Evolutionary conservation across 495 filamentous ascomycete species (phyloP).

Genomic region (Chaetomium fimeti): DNA sequence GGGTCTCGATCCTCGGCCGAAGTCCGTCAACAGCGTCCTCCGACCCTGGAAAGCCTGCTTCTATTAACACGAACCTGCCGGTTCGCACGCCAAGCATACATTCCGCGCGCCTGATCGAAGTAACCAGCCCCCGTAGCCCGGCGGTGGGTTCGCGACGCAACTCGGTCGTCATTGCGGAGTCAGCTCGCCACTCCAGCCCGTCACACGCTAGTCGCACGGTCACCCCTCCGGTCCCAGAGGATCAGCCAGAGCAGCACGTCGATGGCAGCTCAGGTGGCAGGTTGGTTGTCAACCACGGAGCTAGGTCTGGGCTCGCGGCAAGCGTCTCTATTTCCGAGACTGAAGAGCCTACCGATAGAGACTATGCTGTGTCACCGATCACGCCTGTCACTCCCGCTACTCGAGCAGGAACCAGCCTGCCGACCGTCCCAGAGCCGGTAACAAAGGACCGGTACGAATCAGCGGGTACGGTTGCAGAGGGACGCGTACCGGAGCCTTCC

Average conservation of each 20-base stretch:
- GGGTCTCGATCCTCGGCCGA: conserved; percentile 53
- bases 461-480: conserved; percentile 17
- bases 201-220: conserved; percentile 40
- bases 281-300: conserved; percentile 20
- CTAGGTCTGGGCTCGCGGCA: conserved; percentile 29
- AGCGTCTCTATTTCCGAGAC: conserved; percentile 40
- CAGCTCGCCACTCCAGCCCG: conserved; percentile 33
- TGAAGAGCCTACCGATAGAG: conserved; percentile 28
- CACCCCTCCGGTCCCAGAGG: conserved; percentile 46
- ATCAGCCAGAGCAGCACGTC: conserved; percentile 24
- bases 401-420: conserved; percentile 11
- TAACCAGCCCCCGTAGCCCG: conserved; percentile 49
- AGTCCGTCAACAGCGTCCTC: conserved; percentile 44
- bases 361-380: conserved; percentile 21
- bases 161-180: conserved; percentile 44
- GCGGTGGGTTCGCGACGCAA: conserved; percentile 41
- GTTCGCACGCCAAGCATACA: conserved; percentile 51
- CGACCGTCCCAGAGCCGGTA: conserved; percentile 21
- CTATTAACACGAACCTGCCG: conserved; percentile 42
- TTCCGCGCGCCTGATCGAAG: conserved; percentile 55
- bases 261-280: conserved; percentile 27
- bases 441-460: conserved; percentile 12
- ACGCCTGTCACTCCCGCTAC: conserved; percentile 17
- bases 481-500: conserved; percentile 9
- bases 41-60: conserved; percentile 39